Evolutionary conservation across 2,329 filamentous ascomycete species (phyloP), one percentile per base, ranked within the genome.

Genomic region (Cladosporium velox): DNA sequence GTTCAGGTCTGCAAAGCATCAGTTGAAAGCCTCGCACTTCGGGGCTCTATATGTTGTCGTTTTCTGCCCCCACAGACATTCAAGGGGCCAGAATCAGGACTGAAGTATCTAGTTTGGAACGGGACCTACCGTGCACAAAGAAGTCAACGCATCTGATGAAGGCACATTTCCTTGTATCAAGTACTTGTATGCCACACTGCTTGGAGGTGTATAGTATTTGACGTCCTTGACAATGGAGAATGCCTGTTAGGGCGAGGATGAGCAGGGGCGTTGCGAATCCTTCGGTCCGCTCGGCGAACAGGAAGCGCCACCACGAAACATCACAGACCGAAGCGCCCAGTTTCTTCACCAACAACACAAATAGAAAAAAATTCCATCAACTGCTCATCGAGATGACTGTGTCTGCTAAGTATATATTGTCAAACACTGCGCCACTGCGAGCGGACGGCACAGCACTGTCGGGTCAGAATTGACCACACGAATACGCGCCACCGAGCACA

Each of bases 371-470:
- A 11, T 8, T 41, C 7, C 3, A 32, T 49, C 14, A 18, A 11
- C 11, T 44, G 5, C 1, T 54, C n/a, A 55, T 55, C 28, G 30
- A 55, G 30, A 55, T 55, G 52, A 28, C 14, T 14, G 5, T 30
- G 18, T 8, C 28, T 18, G 30, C 52, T n/a, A 55, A 55, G 18
- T 34, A 12, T 12, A 12, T 12, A 55, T 8, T 10, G 8, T 55
- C 52, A 34, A 34, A 34, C 52, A 55, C 52, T 55, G 52, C 26
- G 52, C 52, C 52, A 32, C 30, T 55, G 52, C 30, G 18, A 34
- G 14, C 12, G 18, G 34, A 21, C 52, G 52, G 52, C 52, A 30
- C 52, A 34, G 52, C 18, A 55, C 32, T 18, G 3, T 55, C 11
- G 52, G n/a, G 30, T 3, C 30, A 2, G 8, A 32, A 18, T 55